Percentiles rank a stretch among this genome's conserved stretches.
phyloP scores from a whole-genome alignment of 2,329 filamentous ascomycete genomes.

The Corniculantispora saksenae region DNA sequence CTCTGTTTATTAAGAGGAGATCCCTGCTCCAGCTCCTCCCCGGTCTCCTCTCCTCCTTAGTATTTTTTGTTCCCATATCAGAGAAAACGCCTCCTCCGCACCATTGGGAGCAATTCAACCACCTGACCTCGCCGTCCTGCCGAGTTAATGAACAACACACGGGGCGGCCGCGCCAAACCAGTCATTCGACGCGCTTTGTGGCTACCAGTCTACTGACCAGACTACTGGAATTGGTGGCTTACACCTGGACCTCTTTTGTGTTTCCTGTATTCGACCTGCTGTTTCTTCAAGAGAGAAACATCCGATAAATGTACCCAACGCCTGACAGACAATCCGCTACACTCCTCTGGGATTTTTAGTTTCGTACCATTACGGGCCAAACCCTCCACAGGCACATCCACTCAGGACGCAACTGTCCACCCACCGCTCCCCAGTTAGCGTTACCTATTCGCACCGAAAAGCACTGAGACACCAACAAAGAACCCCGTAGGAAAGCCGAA shows the following conservation, averaged over 20 bases:
- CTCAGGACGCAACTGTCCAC: constrained; percentile 1
- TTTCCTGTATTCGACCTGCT: not conserved
- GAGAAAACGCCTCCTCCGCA: not conserved
- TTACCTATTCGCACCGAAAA: not conserved
- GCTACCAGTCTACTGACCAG: not conserved
- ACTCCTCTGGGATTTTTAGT: not conserved
- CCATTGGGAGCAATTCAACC: not conserved
- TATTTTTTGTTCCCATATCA: no score
- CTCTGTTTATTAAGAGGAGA: no score
- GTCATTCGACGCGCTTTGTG: not conserved
- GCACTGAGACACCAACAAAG: not conserved
- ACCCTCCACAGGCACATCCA: not conserved
- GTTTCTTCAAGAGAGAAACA: not conserved
- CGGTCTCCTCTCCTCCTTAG: not conserved
- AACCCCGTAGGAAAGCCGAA: not conserved
- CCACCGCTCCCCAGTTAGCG: not conserved
- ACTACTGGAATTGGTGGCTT: not conserved
- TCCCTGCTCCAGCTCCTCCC: not conserved
- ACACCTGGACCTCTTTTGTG: not conserved
- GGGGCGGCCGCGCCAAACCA: not conserved
- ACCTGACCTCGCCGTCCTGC: not conserved
- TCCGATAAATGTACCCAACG: not conserved
- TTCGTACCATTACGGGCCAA: constrained; percentile 1
- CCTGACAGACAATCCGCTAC: not conserved
- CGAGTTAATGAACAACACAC: not conserved